A percentile compares a stretch with the other conserved stretches of the same genome.
Conservation (phyloP, 2,329 filamentous ascomycete species). For the Neobulgaria alba region DNA sequence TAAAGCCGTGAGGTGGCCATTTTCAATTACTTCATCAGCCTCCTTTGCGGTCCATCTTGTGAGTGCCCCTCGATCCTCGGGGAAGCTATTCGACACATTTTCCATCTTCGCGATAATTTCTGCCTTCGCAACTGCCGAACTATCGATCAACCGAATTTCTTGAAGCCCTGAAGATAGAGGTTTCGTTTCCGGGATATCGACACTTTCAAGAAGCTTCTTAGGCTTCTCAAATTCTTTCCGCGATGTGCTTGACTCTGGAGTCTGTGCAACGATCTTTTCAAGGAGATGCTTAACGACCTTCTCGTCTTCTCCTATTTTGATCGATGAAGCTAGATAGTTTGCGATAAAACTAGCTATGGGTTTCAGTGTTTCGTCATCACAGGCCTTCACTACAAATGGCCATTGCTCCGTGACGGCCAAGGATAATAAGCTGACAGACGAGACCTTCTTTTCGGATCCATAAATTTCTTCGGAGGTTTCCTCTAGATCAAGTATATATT, state of each 20-base stretch:
- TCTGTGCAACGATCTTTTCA: constrained; percentile 32
- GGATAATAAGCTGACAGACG: constrained; percentile 52
- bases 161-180: neutral
- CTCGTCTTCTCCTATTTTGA: constrained; percentile 42
- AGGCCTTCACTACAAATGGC: constrained; percentile 53
- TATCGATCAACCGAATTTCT: neutral
- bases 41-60: constrained; percentile 67
- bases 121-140: constrained; percentile 7
- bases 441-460: constrained; percentile 24
- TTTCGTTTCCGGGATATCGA: constrained; percentile 15
- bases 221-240: constrained; percentile 20
- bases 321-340: constrained; percentile 45
- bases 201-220: constrained; percentile 21
- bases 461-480: constrained; percentile 36
- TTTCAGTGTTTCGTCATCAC: constrained; percentile 34
- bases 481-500: constrained; percentile 67
- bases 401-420: constrained; percentile 71
- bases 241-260: constrained; percentile 32
- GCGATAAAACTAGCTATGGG: constrained; percentile 51
- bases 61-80: constrained; percentile 42
- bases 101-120: constrained; percentile 12
- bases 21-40: constrained; percentile 69
- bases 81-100: neutral
- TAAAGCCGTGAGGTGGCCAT: constrained; percentile 61
- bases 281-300: constrained; percentile 37